A percentile compares a stretch with the other conserved stretches of the same genome.
Conservation (phyloP, 1,284 basidiomycete species). For the Uromyces viciae-fabae region DNA sequence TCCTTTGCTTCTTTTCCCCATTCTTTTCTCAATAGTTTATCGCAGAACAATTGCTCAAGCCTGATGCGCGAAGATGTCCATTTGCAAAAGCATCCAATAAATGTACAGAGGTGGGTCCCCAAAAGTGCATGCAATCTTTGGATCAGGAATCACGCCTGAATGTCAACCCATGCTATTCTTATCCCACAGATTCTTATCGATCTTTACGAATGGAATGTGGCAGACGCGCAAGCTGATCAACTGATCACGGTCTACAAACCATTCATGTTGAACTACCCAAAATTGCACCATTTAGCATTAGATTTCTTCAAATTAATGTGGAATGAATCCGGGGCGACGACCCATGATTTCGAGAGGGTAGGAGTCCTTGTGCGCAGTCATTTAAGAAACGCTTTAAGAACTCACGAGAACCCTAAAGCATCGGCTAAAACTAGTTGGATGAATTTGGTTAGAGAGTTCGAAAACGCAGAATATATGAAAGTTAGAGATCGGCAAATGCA, state of each 20-base stretch:
- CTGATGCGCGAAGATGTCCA: conserved; percentile 73
- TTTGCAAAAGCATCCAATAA: conserved; percentile 80
- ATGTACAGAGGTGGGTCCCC: conserved; percentile 72
- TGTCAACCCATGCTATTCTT: not conserved
- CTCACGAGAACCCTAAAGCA: conserved; percentile 8
- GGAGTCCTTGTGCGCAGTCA: conserved; percentile 80
- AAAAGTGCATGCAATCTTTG: conserved; percentile 63
- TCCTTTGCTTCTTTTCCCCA: not conserved
- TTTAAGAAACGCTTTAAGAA: conserved; percentile 52
- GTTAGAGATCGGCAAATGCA: conserved; percentile 90
- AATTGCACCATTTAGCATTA: conserved; percentile 75
- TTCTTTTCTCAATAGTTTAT: conserved; percentile 61
- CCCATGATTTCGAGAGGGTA: conserved; percentile 74
- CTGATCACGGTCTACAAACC: conserved; percentile 66
- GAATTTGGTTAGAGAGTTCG: conserved; percentile 77
- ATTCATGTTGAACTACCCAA: conserved; percentile 80
- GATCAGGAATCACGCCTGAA: not conserved
- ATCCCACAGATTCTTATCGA: conserved; percentile 39
- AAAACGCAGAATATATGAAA: conserved; percentile 76
- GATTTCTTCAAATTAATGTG: conserved; percentile 92
- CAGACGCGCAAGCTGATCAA: conserved; percentile 21
- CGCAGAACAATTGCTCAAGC: conserved; percentile 76
- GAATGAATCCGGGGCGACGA: conserved; percentile 80
- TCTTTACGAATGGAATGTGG: conserved; percentile 44
- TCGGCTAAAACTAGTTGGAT: conserved; percentile 61